Base-by-base conservation (phyloP, 305 asterid genomes). In the Fraxinus angustifolia region DNA sequence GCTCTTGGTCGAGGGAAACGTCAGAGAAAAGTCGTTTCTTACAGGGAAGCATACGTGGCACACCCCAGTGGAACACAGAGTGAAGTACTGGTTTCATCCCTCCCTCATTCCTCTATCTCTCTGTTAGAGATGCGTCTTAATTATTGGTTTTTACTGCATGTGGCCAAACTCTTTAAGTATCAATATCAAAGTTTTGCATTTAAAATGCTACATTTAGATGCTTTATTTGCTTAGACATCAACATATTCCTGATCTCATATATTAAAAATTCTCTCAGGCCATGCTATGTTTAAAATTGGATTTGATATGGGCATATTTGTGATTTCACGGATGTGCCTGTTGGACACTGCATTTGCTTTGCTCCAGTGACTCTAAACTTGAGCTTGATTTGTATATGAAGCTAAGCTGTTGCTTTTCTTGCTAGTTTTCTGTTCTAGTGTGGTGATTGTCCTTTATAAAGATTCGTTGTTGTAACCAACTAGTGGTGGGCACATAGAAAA, bases 1-100 rank as follows among this genome's bases (percentile, higher is more conserved):
- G 92, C 93, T 85, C 98, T 96, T 88, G 98, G 99, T 71, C 96
- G 99, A 62, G 99, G 99, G 58, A 94, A 94, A 87, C 97, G 99
- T 87, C 98, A 87, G 82, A 88, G 98, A 80, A 94, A 94, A 88
- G 91, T 97, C 38, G 90, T 96, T 87, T 91, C 97, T 74, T 96
- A 94, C 90, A 86, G 96, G 85, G 99, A 96, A 90, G 94, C 94
- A 73, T 94, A 91, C 86, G 91, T 92, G 38, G 82, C 89, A 84
- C 93, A 89, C 78, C 87, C 87, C 16, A 88, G 42, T 85, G 98
- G 89, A 85, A 81, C 91, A 82, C 82, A 80, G 62, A 79, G 62
- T 72, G 98, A 90, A 92, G 99, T 96, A 94, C 82, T 83, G 42
- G 70, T 7, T 58, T 58, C 70, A 7, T 58, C 70, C 31, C 81